Conservation (phyloP, 768 basidiomycete species). For the Multifurca ochricompacta region DNA sequence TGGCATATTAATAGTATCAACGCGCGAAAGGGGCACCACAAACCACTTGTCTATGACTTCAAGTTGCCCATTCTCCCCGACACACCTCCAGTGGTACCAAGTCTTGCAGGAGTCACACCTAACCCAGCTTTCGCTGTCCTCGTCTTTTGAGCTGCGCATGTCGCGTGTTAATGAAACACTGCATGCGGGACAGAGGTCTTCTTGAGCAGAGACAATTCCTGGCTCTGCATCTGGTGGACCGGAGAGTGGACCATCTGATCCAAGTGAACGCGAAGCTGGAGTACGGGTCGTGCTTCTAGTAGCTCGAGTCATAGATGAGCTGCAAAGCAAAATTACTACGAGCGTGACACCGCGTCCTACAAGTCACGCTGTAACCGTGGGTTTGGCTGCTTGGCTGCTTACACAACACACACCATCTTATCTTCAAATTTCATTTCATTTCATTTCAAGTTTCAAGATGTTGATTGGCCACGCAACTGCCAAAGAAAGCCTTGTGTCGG, state of each 20-base stretch:
- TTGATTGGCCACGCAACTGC: neutral
- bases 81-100: slow-evolving; percentile 84
- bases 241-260: neutral
- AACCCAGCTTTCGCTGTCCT: slow-evolving; percentile 72
- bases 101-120: slow-evolving; percentile 72
- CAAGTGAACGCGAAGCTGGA: neutral
- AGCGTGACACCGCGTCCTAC: too few species aligned
- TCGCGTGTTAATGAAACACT: slow-evolving; percentile 23
- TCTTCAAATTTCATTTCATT: too few species aligned
- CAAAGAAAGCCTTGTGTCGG: neutral
- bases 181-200: slow-evolving; percentile 17
- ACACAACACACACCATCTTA: too few species aligned
- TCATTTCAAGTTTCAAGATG: too few species aligned
- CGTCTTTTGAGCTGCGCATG: slow-evolving; percentile 16
- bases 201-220: neutral
- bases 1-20: slow-evolving; percentile 14
- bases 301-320: slow-evolving; percentile 7
- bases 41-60: slow-evolving; percentile 75
- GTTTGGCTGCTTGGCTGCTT: too few species aligned
- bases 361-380: too few species aligned
- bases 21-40: slow-evolving; percentile 24
- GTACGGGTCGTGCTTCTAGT: slow-evolving; percentile 10
- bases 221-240: neutral
- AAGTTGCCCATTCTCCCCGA: slow-evolving; percentile 55
- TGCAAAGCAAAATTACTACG: too few species aligned